Conservation (phyloP, 2,329 filamentous ascomycete genomes). For the Coniella lustricola region DNA sequence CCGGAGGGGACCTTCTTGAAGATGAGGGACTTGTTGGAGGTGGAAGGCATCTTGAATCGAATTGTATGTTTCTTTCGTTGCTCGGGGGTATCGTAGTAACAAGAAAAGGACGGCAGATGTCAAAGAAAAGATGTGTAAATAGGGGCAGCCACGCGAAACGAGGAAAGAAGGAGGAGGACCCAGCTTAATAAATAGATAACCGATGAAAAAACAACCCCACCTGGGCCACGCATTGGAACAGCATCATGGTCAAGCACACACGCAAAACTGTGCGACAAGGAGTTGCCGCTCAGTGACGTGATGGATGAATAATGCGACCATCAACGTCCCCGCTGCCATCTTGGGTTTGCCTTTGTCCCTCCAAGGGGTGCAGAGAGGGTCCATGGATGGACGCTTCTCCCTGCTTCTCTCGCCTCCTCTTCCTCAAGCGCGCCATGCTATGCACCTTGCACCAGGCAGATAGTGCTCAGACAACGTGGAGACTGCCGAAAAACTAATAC, state of each 20-base stretch:
- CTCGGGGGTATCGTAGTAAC: too few species aligned
- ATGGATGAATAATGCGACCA: conserved; percentile 3
- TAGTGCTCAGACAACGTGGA: too few species aligned
- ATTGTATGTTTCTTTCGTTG: conserved; percentile 47
- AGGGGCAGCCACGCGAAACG: neutral
- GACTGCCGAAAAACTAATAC: too few species aligned
- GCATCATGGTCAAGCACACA: too few species aligned
- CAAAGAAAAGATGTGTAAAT: too few species aligned
- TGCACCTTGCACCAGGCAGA: too few species aligned
- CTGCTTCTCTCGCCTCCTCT: too few species aligned
- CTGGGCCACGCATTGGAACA: too few species aligned
- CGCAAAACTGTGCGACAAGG: neutral
- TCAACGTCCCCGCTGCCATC: neutral
- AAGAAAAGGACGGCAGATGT: too few species aligned
- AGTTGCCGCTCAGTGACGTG: conserved; percentile 2
- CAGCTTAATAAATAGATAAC: neutral
- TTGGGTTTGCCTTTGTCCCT: neutral
- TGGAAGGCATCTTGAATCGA: conserved; percentile 28
- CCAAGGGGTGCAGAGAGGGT: neutral
- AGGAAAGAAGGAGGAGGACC: too few species aligned
- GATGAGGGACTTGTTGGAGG: conserved; percentile 64
- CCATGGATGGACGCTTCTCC: neutral
- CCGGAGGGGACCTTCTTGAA: conserved; percentile 64
- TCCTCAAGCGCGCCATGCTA: too few species aligned
- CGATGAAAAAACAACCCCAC: too few species aligned